Evolutionary conservation across 1,284 basidiomycete genomes (phyloP).

Genomic region (Marasmius sp.): DNA sequence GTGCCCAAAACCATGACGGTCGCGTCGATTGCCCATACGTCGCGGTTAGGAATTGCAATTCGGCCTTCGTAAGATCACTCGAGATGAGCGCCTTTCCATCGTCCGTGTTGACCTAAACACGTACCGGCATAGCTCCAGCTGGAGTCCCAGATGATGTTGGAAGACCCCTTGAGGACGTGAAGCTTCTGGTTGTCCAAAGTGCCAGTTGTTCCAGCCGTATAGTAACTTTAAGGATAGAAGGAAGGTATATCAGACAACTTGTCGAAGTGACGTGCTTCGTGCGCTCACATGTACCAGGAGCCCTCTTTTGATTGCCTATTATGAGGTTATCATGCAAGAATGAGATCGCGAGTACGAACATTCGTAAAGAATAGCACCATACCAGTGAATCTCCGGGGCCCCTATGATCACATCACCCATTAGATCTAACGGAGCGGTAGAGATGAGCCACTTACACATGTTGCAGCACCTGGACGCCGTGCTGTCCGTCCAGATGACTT

Average conservation of each 20-base stretch:
- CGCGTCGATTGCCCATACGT: conserved; percentile 38
- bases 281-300: conserved; percentile 34
- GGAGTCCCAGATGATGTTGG: conserved; percentile 35
- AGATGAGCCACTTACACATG: conserved; percentile 25
- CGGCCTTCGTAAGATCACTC: conserved; percentile 15
- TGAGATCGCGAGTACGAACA: neutral
- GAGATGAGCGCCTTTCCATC: too few relatives aligned
- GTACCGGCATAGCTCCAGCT: conserved; percentile 31
- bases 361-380: neutral
- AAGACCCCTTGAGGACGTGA: conserved; percentile 34
- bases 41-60: conserved; percentile 31
- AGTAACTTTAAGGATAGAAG: conserved; percentile 25
- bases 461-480: conserved; percentile 39
- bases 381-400: conserved; percentile 36
- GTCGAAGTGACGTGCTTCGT: neutral
- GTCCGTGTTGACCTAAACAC: neutral
- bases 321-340: neutral
- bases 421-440: neutral
- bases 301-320: conserved; percentile 22
- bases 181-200: conserved; percentile 34
- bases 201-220: conserved; percentile 33
- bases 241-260: neutral
- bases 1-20: conserved; percentile 28
- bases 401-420: conserved; percentile 15
- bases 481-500: conserved; percentile 34